These are phyloP conservation scores for Raffaelea albimanens DNA, from an alignment of 2,329 filamentous ascomycete genomes.

Conservation along the genomic window DNA sequence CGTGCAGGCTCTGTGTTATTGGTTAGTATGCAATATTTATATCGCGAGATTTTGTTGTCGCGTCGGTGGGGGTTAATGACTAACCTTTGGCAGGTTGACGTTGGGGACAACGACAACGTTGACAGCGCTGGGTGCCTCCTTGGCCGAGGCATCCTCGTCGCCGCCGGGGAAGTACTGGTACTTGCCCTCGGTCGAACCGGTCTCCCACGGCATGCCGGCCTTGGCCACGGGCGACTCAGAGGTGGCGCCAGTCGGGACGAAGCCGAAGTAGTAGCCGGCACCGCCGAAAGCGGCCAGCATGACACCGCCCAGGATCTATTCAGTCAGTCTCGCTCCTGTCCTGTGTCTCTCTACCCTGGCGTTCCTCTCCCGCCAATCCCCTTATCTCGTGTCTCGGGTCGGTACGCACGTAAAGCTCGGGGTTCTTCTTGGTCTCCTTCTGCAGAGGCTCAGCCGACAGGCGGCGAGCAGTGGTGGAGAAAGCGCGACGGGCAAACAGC, in stretches of 20 bases:
- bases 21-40: too few species aligned
- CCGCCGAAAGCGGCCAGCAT: constrained; percentile 84
- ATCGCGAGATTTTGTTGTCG: too few species aligned
- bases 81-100: constrained; percentile 82
- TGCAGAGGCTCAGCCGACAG: constrained; percentile 39
- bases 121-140: constrained; percentile 87
- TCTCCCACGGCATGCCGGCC: constrained; percentile 87
- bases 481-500: constrained; percentile 44
- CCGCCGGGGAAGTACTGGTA: constrained; percentile 80
- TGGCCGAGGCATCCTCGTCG: constrained; percentile 63
- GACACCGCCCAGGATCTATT: constrained; percentile 77
- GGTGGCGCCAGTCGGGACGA: constrained; percentile 73
- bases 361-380: constrained; percentile 1
- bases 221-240: constrained; percentile 70
- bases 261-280: constrained; percentile 83
- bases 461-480: constrained; percentile 44
- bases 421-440: constrained; percentile 48
- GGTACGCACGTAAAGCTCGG: constrained; percentile 34
- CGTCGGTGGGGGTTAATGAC: too few species aligned
- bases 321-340: neutral
- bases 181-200: constrained; percentile 53
- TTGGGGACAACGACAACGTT: constrained; percentile 92
- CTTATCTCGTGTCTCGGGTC: neutral
- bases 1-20: constrained; percentile 65
- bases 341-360: neutral